Conservation (phyloP, 2,329 filamentous ascomycete species). For the Stagonosporopsis cucurbitacearum region DNA sequence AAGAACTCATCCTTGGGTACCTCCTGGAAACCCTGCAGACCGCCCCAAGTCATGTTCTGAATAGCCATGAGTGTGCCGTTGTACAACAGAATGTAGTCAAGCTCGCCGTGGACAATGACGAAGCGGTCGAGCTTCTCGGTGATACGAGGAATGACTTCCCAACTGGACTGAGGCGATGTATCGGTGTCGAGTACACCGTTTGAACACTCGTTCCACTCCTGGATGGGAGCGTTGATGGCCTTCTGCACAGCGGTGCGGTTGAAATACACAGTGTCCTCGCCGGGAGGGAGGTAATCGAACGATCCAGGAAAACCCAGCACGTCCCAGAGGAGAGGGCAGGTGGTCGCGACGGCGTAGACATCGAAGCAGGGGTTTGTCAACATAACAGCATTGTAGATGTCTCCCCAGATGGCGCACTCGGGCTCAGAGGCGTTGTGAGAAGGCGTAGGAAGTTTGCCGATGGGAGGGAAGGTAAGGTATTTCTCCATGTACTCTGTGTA, state of each 20-base stretch:
- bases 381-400: slow-evolving; percentile 61
- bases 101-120: slow-evolving; percentile 73
- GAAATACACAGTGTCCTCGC: slow-evolving; percentile 72
- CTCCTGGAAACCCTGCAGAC: slow-evolving; percentile 71
- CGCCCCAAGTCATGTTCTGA: slow-evolving; percentile 84
- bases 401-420: slow-evolving; percentile 65
- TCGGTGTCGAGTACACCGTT: slow-evolving; percentile 59
- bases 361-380: slow-evolving; percentile 79
- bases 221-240: slow-evolving; percentile 68
- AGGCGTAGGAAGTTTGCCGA: slow-evolving; percentile 62
- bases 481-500: slow-evolving; percentile 66
- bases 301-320: slow-evolving; percentile 73
- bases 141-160: slow-evolving; percentile 69
- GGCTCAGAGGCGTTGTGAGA: slow-evolving; percentile 53
- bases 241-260: slow-evolving; percentile 72
- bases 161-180: slow-evolving; percentile 60
- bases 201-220: slow-evolving; percentile 65
- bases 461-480: slow-evolving; percentile 73
- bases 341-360: slow-evolving; percentile 74
- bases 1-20: slow-evolving; percentile 68
- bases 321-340: slow-evolving; percentile 74
- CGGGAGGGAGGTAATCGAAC: slow-evolving; percentile 62
- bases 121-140: slow-evolving; percentile 75
- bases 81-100: slow-evolving; percentile 71
- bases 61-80: slow-evolving; percentile 75